These are phyloP conservation scores for Neurospora sp. DNA, from an alignment of 2,329 filamentous ascomycete genomes.

Conservation along the genomic window DNA sequence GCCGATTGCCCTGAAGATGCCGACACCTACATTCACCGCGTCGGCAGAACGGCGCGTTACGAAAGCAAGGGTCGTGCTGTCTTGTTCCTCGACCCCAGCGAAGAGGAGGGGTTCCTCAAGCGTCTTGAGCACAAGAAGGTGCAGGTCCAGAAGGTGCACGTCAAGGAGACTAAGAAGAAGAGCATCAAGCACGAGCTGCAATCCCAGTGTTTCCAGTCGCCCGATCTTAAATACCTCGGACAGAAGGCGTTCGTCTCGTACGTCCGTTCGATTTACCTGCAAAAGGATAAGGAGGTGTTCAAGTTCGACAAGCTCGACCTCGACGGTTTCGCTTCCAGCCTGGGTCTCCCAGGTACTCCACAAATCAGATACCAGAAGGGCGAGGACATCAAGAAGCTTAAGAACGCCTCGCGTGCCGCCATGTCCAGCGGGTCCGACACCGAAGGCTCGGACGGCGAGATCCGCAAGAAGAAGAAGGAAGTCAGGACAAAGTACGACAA, in stretches of 20 bases:
- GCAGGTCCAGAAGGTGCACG: slow-evolving; percentile 75
- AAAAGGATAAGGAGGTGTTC: slow-evolving; percentile 89
- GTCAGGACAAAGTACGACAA: slow-evolving; percentile 93
- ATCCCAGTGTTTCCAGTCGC: slow-evolving; percentile 91
- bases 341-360: slow-evolving; percentile 84
- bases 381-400: slow-evolving; percentile 74
- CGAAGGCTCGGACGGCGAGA: slow-evolving; percentile 33
- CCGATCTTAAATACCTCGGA: slow-evolving; percentile 85
- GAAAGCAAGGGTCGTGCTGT: slow-evolving; percentile 81
- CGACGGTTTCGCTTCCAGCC: slow-evolving; percentile 73
- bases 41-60: slow-evolving; percentile 89
- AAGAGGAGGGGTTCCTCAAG: slow-evolving; percentile 85
- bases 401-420: slow-evolving; percentile 69
- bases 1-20: slow-evolving; percentile 94
- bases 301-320: slow-evolving; percentile 73
- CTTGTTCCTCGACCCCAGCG: slow-evolving; percentile 82
- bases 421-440: slow-evolving; percentile 52
- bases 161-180: slow-evolving; percentile 81
- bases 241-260: slow-evolving; percentile 96
- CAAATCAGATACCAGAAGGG: slow-evolving; percentile 91
- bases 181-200: slow-evolving; percentile 78
- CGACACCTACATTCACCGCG: slow-evolving; percentile 95
- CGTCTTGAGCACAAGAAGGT: slow-evolving; percentile 83
- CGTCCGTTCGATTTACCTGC: slow-evolving; percentile 71
- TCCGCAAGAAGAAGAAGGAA: slow-evolving; percentile 54